Base-by-base conservation (phyloP, 371 early-diverging fungal species). In the Funneliformis caledonium region DNA sequence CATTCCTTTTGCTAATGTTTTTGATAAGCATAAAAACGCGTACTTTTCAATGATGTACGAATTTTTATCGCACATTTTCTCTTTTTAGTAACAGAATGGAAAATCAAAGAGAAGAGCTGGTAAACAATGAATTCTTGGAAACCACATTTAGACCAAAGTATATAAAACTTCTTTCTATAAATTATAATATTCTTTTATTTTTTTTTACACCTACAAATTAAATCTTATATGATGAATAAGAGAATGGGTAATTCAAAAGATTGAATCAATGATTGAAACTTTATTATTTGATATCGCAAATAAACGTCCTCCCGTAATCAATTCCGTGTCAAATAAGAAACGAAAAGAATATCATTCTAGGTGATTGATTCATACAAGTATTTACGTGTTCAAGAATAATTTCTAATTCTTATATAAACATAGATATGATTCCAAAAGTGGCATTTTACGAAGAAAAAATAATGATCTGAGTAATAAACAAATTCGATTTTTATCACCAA, bases 251-350 rank as follows among this genome's bases (percentile, higher is more conserved):
- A 75, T 75, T 37, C 33, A 59, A 75, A 75, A 37, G 37, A 75
- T 75, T 42, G 75, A 75, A 60, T 75, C 61, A 33, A 75, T 60
- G 43, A 75, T 75, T 3, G 75, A 75, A 60, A 75, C 60, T 60
- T 42, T 75, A 16, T 42, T 76, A 43, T 61, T 26, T 22, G 65
- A 65, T 76, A 56, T 76, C 12, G 62, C 65, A 60, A 76, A 45
- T 4, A 64, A 64, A n/a, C 7, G 19, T 43, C 47, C 76, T 12
- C 76, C 61, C n/a, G 48, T 76, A 19, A 61, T 76, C 16, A 16
- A 61, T 16, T 43, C 76, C 8, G 76, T 76, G 4, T 76, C 76
- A 64, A 76, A 61, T 64, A 12, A 22, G 3, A 74, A 59, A 22
- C 61, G 60, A 48, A 62, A 47, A 26, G 60, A 76, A 43, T 22